Percentiles rank a stretch among this genome's conserved stretches.
Evolutionary conservation across 306 rosid genomes (phyloP).

Genomic region (Nissolia schottii): DNA sequence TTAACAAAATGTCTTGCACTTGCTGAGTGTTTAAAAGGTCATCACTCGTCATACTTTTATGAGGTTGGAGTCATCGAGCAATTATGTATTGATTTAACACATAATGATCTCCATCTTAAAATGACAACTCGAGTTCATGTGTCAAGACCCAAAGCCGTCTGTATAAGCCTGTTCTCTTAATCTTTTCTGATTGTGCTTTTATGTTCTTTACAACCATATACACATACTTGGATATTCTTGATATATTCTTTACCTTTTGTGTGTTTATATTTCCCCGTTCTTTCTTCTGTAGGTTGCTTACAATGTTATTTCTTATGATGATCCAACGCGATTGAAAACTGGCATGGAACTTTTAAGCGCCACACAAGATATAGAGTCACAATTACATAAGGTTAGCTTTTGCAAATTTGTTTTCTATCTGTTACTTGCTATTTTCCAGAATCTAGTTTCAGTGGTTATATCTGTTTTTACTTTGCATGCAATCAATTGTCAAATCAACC

Average conservation of each 20-base stretch:
- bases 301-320: slow-evolving; percentile 74
- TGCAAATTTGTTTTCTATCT: not conserved
- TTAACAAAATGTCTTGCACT: not conserved
- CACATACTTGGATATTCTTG: not conserved
- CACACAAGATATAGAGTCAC: slow-evolving; percentile 64
- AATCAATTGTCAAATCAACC: not conserved
- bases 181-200: not conserved
- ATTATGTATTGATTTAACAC: not conserved
- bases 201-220: no score
- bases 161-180: not conserved
- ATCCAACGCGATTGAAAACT: slow-evolving; percentile 59
- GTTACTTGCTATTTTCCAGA: not conserved
- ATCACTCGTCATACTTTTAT: not conserved
- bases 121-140: not conserved
- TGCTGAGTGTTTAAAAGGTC: not conserved
- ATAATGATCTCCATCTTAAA: not conserved
- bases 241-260: no score
- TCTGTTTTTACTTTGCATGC: not conserved
- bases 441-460: not conserved
- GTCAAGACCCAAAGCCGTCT: not conserved
- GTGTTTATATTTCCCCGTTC: no score
- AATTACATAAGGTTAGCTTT: slow-evolving; percentile 56
- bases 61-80: not conserved
- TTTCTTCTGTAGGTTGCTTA: slow-evolving; percentile 53
- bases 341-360: slow-evolving; percentile 77